Evolutionary conservation across 768 basidiomycete species (phyloP), one percentile per base, ranked within the genome.

Genomic region (Lepiota venenata): DNA sequence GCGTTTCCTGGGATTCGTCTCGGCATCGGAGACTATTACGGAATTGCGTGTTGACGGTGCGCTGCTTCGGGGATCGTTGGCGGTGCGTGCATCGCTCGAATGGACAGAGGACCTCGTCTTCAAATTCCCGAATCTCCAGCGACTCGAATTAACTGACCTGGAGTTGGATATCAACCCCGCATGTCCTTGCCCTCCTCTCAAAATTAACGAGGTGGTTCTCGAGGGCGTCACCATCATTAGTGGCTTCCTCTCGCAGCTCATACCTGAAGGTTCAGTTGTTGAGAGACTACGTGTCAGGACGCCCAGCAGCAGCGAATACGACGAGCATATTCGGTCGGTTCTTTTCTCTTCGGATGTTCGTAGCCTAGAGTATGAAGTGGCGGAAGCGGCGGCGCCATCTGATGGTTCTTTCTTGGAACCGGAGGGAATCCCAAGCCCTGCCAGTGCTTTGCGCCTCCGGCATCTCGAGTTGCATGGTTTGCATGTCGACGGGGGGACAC

Each of bases 91-190:
- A 1, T 78, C 78, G 15, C 61, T 84, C 58, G 75, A 77, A 57
- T 83, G 81, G 81, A 79, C 82, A 59, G 79, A 82, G 48, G 65
- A 65, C 36, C 63, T 81, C n/a, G 68, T 72, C 2, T 73, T 71
- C 64, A 71, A 68, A 42, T 81, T 83, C 58, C 65, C 72, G 8
- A 70, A 63, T 52, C 71, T 83, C 27, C 66, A 63, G 57, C 70
- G 61, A 39, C 69, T 84, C 52, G 69, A 69, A 35, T 65, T 83
- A 27, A 72, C 71, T 32, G 61, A 73, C 55, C 59, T 80, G 20
- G 71, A 77, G 44, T 71, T 82, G 42, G 72, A 75, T 47, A 68
- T 82, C 43, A 61, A 69, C 20, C 61, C 65, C 11, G 64, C 71
- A 6, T 63, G 66, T n/a, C 63, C 68, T 36, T 62, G 70, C 37